phyloP scores from a whole-genome alignment of 164 flowering plant species.

The Stephania yunnanensis region DNA sequence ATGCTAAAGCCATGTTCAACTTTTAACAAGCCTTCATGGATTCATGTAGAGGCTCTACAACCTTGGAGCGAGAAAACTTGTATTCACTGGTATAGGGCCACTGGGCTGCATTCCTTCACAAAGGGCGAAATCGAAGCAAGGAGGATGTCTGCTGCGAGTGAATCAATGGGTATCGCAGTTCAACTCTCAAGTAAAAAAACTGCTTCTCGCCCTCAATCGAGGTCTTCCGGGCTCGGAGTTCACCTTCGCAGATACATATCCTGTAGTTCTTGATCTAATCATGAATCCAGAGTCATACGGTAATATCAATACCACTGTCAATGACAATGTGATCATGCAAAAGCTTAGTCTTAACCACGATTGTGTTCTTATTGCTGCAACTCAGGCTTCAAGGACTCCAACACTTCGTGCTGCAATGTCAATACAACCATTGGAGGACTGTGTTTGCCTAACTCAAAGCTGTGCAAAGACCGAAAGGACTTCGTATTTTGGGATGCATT shows the following conservation, averaged over 20 bases:
- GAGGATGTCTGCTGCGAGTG: slow-evolving; percentile 53
- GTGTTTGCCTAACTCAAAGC: slow-evolving; percentile 61
- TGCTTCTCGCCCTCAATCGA: slow-evolving; percentile 30
- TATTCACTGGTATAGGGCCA: slow-evolving; percentile 64
- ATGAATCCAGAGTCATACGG: slow-evolving; percentile 51
- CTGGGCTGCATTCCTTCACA: slow-evolving; percentile 93
- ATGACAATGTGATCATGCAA: neutral
- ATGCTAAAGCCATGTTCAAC: neutral
- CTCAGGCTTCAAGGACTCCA: slow-evolving; percentile 64
- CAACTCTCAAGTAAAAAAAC: slow-evolving; percentile 40
- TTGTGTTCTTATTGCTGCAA: neutral
- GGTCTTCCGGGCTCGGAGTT: slow-evolving; percentile 39
- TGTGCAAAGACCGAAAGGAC: slow-evolving; percentile 50
- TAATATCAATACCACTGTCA: slow-evolving; percentile 3
- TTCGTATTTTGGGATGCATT: slow-evolving; percentile 92
- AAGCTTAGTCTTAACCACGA: neutral
- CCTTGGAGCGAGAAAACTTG: slow-evolving; percentile 59
- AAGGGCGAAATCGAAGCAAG: slow-evolving; percentile 54
- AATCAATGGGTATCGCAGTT: slow-evolving; percentile 50
- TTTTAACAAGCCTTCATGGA: neutral
- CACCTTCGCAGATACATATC: slow-evolving; percentile 53
- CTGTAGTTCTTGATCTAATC: slow-evolving; percentile 49
- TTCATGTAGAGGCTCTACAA: slow-evolving; percentile 42
- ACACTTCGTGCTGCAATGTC: slow-evolving; percentile 75
- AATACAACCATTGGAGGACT: slow-evolving; percentile 62